phyloP scores from a whole-genome alignment of 805 yeast species.

The Candida sonorensis region DNA sequence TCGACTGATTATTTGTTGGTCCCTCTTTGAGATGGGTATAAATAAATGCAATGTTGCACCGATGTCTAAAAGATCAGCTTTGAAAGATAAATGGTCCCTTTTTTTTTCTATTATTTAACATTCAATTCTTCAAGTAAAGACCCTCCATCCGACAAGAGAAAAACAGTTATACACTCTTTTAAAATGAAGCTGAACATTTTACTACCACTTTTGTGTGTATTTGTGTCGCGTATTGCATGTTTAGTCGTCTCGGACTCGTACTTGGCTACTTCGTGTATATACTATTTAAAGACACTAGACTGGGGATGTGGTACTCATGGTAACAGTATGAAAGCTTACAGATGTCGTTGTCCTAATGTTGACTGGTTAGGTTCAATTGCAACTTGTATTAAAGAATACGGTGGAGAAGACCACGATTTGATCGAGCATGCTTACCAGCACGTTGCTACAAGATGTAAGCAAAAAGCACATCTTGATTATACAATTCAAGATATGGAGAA shows the following conservation, averaged over 20 bases:
- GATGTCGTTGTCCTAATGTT: conserved; percentile 34
- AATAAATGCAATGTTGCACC: too few species aligned
- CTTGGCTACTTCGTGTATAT: conserved; percentile 35
- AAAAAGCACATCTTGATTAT: conserved; percentile 28
- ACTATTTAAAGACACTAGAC: conserved; percentile 31
- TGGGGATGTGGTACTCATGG: conserved; percentile 37
- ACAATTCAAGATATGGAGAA: conserved; percentile 27
- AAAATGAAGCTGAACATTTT: too few species aligned
- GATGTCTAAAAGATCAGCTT: too few species aligned
- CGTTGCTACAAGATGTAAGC: conserved; percentile 29
- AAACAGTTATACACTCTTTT: too few species aligned
- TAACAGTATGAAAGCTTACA: conserved; percentile 27
- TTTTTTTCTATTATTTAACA: too few species aligned
- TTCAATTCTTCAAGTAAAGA: too few species aligned
- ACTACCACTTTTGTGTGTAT: too few species aligned
- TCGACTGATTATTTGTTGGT: too few species aligned
- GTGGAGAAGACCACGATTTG: conserved; percentile 23
- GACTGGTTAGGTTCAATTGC: conserved; percentile 40
- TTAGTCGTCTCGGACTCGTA: conserved; percentile 27
- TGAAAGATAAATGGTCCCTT: too few species aligned
- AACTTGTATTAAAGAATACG: conserved; percentile 31
- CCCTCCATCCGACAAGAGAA: too few species aligned
- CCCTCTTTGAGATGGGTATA: too few species aligned
- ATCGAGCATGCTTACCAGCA: conserved; percentile 35
- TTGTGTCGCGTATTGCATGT: neutral